Evolutionary conservation across 805 yeast genomes (phyloP).

Genomic region (Saturnispora ahearnii): DNA sequence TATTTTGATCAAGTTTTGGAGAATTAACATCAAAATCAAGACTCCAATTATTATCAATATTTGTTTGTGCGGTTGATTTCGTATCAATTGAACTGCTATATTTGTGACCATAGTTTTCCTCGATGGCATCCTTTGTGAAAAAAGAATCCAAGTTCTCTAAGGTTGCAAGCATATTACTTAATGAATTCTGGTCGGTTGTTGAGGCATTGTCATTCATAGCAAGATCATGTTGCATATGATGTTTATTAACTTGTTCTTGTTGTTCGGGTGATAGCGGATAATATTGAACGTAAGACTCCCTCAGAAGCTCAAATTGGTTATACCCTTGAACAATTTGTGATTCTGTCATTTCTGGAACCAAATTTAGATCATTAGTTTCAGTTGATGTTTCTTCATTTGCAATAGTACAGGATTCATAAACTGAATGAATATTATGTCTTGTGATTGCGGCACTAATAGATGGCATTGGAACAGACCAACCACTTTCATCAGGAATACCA

Average conservation of each 20-base stretch:
- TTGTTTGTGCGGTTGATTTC: slow-evolving; percentile 35
- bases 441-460: slow-evolving; percentile 82
- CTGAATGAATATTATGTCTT: slow-evolving; percentile 90
- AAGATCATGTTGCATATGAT: slow-evolving; percentile 17
- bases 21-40: slow-evolving; percentile 20
- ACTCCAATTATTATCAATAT: slow-evolving; percentile 17
- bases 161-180: slow-evolving; percentile 89
- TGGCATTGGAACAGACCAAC: slow-evolving; percentile 98
- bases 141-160: slow-evolving; percentile 83
- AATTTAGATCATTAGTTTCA: background rate
- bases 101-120: slow-evolving; percentile 30
- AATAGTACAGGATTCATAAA: slow-evolving; percentile 72
- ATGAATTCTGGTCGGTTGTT: slow-evolving; percentile 54
- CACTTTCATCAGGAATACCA: slow-evolving; percentile 91
- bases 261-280: slow-evolving; percentile 24
- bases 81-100: slow-evolving; percentile 58
- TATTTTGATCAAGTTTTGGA: slow-evolving; percentile 20
- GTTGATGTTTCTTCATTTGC: slow-evolving; percentile 28
- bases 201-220: slow-evolving; percentile 37
- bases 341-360: background rate
- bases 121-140: slow-evolving; percentile 52
- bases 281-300: slow-evolving; percentile 27
- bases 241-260: slow-evolving; percentile 17
- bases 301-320: slow-evolving; percentile 8
- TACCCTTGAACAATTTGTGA: background rate